phyloP scores from a whole-genome alignment of 306 rosid species.

The Pyrus communis region DNA sequence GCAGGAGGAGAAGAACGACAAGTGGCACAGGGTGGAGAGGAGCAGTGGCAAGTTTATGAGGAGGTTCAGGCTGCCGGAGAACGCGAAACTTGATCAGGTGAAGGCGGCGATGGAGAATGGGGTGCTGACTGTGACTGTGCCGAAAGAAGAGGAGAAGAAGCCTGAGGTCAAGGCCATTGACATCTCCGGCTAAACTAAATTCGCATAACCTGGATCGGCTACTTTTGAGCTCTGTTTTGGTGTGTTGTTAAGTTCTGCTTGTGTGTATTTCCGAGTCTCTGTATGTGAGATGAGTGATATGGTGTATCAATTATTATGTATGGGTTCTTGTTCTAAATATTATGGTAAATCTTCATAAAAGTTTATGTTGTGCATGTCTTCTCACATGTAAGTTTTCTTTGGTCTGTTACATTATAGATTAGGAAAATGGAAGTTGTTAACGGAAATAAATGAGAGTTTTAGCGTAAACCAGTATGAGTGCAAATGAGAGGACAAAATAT shows the following conservation, averaged over 20 bases:
- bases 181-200: conserved; percentile 13
- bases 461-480: too few relatives aligned
- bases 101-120: conserved; percentile 27
- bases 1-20: conserved; percentile 29
- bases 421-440: too few relatives aligned
- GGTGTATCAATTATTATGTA: background rate
- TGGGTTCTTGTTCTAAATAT: background rate
- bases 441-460: too few relatives aligned
- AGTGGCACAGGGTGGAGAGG: conserved; percentile 32
- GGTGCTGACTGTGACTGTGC: conserved; percentile 23
- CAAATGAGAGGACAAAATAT: too few relatives aligned
- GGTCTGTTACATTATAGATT: too few relatives aligned
- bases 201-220: too few relatives aligned
- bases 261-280: background rate
- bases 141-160: conserved; percentile 15
- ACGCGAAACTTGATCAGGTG: conserved; percentile 17
- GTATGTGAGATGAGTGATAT: background rate
- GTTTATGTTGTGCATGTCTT: too few relatives aligned
- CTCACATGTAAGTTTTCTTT: too few relatives aligned
- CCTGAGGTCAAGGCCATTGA: conserved; percentile 20
- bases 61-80: conserved; percentile 31
- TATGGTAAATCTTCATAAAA: background rate
- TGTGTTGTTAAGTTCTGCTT: background rate
- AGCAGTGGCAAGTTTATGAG: conserved; percentile 26
- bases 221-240: background rate